A percentile compares a stretch with the other conserved stretches of the same genome.
Evolutionary conservation across 1,284 basidiomycete genomes (phyloP).

Genomic region (Fomitopsis schrenkii): DNA sequence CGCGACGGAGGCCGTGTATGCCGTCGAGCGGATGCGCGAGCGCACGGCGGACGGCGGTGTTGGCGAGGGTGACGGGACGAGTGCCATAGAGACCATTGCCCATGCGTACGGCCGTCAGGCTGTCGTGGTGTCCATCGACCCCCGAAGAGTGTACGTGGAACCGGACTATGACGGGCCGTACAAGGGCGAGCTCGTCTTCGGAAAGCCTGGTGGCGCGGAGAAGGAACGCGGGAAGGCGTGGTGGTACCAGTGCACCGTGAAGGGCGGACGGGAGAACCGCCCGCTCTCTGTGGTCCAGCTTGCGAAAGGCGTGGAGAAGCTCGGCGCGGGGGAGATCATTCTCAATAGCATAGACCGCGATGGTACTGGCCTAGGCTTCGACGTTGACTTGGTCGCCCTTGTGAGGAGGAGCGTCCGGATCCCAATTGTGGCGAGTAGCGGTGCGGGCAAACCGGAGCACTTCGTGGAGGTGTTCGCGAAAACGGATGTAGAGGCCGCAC

Average conservation of each 20-base stretch:
- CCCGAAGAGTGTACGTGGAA: conserved; percentile 84
- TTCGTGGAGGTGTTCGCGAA: conserved; percentile 84
- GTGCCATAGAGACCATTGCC: conserved; percentile 93
- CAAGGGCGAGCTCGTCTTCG: conserved; percentile 63
- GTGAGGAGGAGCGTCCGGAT: conserved; percentile 79
- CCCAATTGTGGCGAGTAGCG: conserved; percentile 93
- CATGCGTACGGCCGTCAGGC: conserved; percentile 93
- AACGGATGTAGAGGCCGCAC: conserved; percentile 85
- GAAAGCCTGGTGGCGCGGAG: conserved; percentile 43
- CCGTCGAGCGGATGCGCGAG: conserved; percentile 80
- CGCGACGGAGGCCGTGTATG: conserved; percentile 92
- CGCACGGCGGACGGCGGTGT: conserved; percentile 29
- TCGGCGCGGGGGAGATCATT: conserved; percentile 95
- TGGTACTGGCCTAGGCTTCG: conserved; percentile 91
- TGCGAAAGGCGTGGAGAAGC: conserved; percentile 80
- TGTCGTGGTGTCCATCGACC: conserved; percentile 97
- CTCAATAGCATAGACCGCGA: conserved; percentile 98
- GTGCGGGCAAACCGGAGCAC: conserved; percentile 81
- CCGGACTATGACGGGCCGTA: conserved; percentile 66
- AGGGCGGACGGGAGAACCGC: conserved; percentile 86
- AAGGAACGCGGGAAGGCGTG: conserved; percentile 75
- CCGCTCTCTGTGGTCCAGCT: conserved; percentile 92
- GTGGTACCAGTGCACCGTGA: conserved; percentile 99
- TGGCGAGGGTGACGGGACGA: conserved; percentile 58
- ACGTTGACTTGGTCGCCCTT: conserved; percentile 78